phyloP scores from a whole-genome alignment of 495 filamentous ascomycete species.

The Chaetomium fimeti region DNA sequence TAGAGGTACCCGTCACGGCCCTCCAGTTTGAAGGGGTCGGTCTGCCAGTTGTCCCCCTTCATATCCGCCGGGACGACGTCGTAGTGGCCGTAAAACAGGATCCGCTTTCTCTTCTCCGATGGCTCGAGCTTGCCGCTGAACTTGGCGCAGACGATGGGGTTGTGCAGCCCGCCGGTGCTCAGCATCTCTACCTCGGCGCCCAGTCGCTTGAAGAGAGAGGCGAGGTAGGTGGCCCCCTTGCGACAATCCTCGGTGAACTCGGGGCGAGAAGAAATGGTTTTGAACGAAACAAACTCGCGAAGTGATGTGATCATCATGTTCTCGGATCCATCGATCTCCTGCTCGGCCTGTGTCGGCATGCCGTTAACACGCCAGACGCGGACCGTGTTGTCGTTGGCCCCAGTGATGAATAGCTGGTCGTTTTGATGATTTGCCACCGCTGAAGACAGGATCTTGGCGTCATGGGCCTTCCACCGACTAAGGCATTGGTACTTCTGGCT shows the following conservation, averaged over 20 bases:
- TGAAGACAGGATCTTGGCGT: slow-evolving; percentile 85
- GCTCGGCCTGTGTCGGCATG: slow-evolving; percentile 39
- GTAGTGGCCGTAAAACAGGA: slow-evolving; percentile 97
- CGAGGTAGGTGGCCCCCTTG: slow-evolving; percentile 85
- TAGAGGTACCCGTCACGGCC: slow-evolving; percentile 92
- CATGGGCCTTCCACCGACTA: slow-evolving; percentile 79
- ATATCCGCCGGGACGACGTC: slow-evolving; percentile 95
- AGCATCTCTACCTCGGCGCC: slow-evolving; percentile 86
- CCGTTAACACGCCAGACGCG: slow-evolving; percentile 83
- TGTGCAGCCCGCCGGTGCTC: slow-evolving; percentile 66
- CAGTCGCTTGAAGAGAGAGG: slow-evolving; percentile 82
- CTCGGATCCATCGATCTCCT: slow-evolving; percentile 39
- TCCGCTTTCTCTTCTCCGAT: slow-evolving; percentile 65
- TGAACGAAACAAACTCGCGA: slow-evolving; percentile 81
- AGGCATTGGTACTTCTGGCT: slow-evolving; percentile 85
- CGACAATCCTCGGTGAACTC: slow-evolving; percentile 87
- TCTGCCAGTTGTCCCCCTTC: slow-evolving; percentile 73
- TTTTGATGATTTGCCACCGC: slow-evolving; percentile 64
- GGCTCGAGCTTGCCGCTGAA: slow-evolving; percentile 69
- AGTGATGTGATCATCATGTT: slow-evolving; percentile 83
- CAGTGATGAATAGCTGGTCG: slow-evolving; percentile 80
- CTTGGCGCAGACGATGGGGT: slow-evolving; percentile 85
- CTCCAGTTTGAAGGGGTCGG: slow-evolving; percentile 79
- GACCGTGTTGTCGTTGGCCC: slow-evolving; percentile 88
- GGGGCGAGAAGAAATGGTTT: slow-evolving; percentile 80